A percentile compares a stretch with the other conserved stretches of the same genome.
Evolutionary conservation across 192 early-diverging fungal species (phyloP).

Genomic region (Linnemannia zychae): DNA sequence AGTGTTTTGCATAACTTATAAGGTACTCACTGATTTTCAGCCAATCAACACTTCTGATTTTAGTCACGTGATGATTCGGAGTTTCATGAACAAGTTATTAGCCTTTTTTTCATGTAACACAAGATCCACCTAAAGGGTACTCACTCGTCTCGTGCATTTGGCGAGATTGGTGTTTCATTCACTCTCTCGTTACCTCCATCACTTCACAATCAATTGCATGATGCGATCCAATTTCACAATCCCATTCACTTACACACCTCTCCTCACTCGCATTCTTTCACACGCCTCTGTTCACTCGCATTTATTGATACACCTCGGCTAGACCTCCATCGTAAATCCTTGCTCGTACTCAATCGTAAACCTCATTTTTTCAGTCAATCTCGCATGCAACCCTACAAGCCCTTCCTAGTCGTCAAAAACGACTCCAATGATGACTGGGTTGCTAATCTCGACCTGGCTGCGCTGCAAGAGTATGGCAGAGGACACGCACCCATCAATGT

Average conservation of each 20-base stretch:
- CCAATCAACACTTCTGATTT: not conserved
- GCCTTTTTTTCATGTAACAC: not conserved
- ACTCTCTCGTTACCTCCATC: not conserved
- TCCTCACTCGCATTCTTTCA: not conserved
- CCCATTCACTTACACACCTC: not conserved
- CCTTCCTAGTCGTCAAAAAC: constrained; percentile 27
- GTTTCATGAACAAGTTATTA: not conserved
- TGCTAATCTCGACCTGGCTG: constrained; percentile 29
- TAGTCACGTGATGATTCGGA: not conserved
- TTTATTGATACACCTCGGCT: not conserved
- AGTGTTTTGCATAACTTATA: not conserved
- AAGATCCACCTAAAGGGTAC: not conserved
- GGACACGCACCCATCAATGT: constrained; percentile 50
- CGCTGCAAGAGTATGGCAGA: constrained; percentile 25
- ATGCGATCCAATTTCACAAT: not conserved
- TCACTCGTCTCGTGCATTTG: not conserved
- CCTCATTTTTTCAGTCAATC: not conserved
- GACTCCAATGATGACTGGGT: constrained; percentile 37
- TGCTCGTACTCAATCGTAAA: not conserved
- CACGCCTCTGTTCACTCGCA: not conserved
- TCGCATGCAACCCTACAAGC: constrained; percentile 29
- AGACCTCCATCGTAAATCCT: not conserved
- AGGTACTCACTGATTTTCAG: not conserved
- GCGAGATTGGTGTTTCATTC: not conserved
- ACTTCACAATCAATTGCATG: not conserved